phyloP scores from a whole-genome alignment of 768 basidiomycete species.

The Lactarius hengduanensis region DNA sequence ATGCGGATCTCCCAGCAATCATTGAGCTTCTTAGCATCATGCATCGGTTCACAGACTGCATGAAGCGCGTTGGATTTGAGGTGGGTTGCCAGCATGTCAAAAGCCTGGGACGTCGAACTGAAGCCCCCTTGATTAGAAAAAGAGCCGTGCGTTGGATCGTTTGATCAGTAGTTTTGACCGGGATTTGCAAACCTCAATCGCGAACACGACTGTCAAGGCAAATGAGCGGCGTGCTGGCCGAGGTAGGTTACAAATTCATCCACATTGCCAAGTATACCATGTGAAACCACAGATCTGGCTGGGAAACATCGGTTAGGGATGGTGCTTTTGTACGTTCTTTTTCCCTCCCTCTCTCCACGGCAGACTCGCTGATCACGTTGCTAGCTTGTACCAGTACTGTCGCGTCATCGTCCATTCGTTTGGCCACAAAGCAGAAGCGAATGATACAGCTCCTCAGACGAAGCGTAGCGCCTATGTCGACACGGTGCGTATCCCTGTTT shows the following conservation, averaged over 20 bases:
- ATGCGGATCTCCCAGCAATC: conserved; percentile 34
- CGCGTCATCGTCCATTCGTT: conserved; percentile 27
- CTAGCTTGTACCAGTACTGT: conserved; percentile 26
- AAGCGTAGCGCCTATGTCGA: conserved; percentile 18
- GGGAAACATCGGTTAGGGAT: conserved; percentile 21
- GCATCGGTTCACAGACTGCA: conserved; percentile 32
- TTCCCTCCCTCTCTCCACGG: not conserved
- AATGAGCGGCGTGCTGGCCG: conserved; percentile 13
- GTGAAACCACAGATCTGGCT: conserved; percentile 14
- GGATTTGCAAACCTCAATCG: conserved; percentile 18
- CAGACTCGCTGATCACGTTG: not conserved
- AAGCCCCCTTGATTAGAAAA: conserved; percentile 11
- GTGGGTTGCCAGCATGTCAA: not conserved
- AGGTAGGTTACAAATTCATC: not conserved
- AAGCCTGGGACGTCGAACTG: not conserved
- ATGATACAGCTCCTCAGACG: not conserved
- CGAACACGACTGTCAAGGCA: conserved; percentile 18
- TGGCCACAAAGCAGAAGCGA: conserved; percentile 22
- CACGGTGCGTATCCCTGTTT: conserved; percentile 7
- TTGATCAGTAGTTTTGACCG: conserved; percentile 13
- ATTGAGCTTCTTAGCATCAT: conserved; percentile 37
- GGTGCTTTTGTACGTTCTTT: conserved; percentile 23
- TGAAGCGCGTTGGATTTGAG: conserved; percentile 2
- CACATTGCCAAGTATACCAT: not conserved
- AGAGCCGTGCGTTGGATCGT: conserved; percentile 21